Evolutionary conservation across 345 rosid species (phyloP).

Genomic region (Lepidium didymum): DNA sequence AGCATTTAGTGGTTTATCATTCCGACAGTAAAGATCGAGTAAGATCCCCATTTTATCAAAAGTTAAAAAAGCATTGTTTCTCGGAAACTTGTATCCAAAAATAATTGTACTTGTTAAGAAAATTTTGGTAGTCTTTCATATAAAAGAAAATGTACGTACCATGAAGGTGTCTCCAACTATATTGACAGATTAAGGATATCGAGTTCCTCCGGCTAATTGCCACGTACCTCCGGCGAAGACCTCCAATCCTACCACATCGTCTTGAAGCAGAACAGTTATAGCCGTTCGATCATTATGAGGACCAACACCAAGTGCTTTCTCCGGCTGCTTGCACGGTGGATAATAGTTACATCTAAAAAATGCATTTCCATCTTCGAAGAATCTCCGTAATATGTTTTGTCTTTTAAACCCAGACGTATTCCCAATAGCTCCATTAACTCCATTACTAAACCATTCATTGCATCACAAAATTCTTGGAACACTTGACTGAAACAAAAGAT

Average conservation of each 20-base stretch:
- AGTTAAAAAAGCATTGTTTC: neutral
- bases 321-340: slow-evolving; percentile 41
- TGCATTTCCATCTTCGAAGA: slow-evolving; percentile 33
- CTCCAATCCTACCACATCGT: slow-evolving; percentile 47
- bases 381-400: slow-evolving; percentile 23
- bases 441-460: slow-evolving; percentile 11
- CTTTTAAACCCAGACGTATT: slow-evolving; percentile 34
- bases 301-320: slow-evolving; percentile 45
- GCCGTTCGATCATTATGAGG: slow-evolving; percentile 33
- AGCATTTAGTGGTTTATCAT: neutral
- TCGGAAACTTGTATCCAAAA: neutral
- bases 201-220: too few species aligned
- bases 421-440: slow-evolving; percentile 23
- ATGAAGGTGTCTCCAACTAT: slow-evolving; percentile 54
- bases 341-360: slow-evolving; percentile 48
- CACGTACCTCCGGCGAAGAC: slow-evolving; percentile 34
- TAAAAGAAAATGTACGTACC: slow-evolving; percentile 25
- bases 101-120: neutral
- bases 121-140: neutral
- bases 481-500: slow-evolving; percentile 6
- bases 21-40: neutral
- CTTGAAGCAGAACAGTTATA: slow-evolving; percentile 47
- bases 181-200: too few species aligned
- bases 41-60: neutral
- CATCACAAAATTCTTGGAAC: slow-evolving; percentile 24